Conservation (phyloP, 2,329 filamentous ascomycete genomes). For the Cordyceps javanica region DNA sequence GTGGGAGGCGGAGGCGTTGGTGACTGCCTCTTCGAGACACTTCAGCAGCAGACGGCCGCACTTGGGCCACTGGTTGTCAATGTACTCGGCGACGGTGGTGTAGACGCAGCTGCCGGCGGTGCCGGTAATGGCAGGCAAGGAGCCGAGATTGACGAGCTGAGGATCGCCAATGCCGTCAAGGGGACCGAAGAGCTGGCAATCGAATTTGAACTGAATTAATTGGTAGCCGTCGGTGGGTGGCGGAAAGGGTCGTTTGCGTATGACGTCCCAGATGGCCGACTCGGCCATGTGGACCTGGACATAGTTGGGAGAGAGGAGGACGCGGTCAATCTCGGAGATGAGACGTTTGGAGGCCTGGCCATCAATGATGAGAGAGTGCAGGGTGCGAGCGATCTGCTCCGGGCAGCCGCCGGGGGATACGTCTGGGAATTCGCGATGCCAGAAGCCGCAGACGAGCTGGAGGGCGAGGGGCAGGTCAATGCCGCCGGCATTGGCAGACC, state of each 20-base stretch:
- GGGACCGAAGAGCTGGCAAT: slow-evolving; percentile 27
- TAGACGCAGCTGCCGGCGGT: slow-evolving; percentile 27
- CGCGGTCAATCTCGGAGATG: slow-evolving; percentile 23
- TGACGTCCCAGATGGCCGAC: slow-evolving; percentile 31
- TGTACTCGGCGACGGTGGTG: slow-evolving; percentile 29
- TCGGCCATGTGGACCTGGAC: slow-evolving; percentile 33
- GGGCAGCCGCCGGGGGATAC: slow-evolving; percentile 28
- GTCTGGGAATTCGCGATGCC: slow-evolving; percentile 29
- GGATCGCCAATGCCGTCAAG: slow-evolving; percentile 24
- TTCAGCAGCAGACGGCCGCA: slow-evolving; percentile 24
- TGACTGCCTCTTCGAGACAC: slow-evolving; percentile 28
- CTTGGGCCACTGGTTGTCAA: slow-evolving; percentile 26
- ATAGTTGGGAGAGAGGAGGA: slow-evolving; percentile 28
- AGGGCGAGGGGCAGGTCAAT: slow-evolving; percentile 29
- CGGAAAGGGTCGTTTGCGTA: slow-evolving; percentile 24
- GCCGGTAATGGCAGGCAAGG: slow-evolving; percentile 28
- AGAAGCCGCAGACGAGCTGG: slow-evolving; percentile 30
- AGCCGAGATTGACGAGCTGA: slow-evolving; percentile 23
- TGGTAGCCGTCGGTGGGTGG: slow-evolving; percentile 30
- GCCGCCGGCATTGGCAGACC: slow-evolving; percentile 26
- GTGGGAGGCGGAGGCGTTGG: slow-evolving; percentile 21
- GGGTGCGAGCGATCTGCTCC: slow-evolving; percentile 27
- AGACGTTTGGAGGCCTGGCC: slow-evolving; percentile 25
- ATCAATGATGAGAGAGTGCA: slow-evolving; percentile 24
- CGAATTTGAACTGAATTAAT: slow-evolving; percentile 29